phyloP scores from a whole-genome alignment of 805 yeast genomes.

The Candida endomychidarum region DNA sequence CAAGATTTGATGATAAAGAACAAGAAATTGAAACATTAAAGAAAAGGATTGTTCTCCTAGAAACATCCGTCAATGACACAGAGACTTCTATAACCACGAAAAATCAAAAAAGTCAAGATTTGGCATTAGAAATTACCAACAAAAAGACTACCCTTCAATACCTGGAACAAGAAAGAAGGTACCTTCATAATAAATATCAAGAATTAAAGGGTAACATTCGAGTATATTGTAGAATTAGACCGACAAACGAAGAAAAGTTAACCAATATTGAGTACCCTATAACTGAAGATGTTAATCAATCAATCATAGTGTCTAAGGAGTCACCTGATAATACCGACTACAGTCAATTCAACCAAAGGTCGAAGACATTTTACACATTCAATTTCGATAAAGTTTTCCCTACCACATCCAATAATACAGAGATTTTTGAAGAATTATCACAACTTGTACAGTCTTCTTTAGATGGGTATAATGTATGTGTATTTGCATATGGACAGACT shows the following conservation, averaged over 20 bases:
- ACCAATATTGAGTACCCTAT: slow-evolving; percentile 20
- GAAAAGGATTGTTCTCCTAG: slow-evolving; percentile 7
- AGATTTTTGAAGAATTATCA: slow-evolving; percentile 79
- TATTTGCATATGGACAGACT: slow-evolving; percentile 96
- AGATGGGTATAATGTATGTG: slow-evolving; percentile 89
- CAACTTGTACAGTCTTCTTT: slow-evolving; percentile 76
- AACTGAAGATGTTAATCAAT: slow-evolving; percentile 35
- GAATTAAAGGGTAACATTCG: slow-evolving; percentile 90
- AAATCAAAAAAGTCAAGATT: slow-evolving; percentile 5
- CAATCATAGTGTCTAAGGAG: slow-evolving; percentile 27
- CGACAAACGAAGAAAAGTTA: slow-evolving; percentile 10
- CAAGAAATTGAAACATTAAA: slow-evolving; percentile 9
- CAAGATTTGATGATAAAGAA: slow-evolving; percentile 10
- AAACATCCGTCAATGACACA: background rate
- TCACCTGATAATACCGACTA: slow-evolving; percentile 9
- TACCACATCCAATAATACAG: slow-evolving; percentile 50
- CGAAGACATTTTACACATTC: slow-evolving; percentile 36
- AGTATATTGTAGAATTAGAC: slow-evolving; percentile 79
- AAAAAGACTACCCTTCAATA: slow-evolving; percentile 37
- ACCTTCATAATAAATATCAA: slow-evolving; percentile 71
- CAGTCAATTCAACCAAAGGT: slow-evolving; percentile 5
- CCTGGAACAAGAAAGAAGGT: slow-evolving; percentile 59
- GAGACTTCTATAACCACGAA: slow-evolving; percentile 10
- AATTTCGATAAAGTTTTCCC: slow-evolving; percentile 79
- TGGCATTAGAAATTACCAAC: slow-evolving; percentile 7